Percentiles rank a stretch among this genome's conserved stretches.
Evolutionary conservation across 805 yeast genomes (phyloP).

Genomic region (Candida andamanensis): DNA sequence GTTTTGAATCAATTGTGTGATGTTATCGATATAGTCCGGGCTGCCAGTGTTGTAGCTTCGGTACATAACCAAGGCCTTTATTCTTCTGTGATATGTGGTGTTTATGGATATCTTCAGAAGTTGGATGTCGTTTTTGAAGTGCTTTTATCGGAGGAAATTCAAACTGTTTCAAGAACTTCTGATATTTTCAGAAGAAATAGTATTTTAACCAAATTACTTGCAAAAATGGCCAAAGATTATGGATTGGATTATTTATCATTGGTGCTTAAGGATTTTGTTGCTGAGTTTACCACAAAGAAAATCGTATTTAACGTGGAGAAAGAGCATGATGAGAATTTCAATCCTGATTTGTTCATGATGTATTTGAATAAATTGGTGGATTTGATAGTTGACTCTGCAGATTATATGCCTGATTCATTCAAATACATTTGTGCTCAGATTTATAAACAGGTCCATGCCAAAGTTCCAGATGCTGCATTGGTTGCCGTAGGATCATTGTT

Average conservation of each 20-base stretch:
- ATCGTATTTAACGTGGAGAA: constrained; percentile 66
- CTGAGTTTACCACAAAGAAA: constrained; percentile 43
- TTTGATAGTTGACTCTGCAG: constrained; percentile 50
- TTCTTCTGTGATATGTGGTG: constrained; percentile 57
- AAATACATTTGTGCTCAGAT: constrained; percentile 67
- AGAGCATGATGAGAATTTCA: constrained; percentile 16
- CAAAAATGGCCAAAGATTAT: constrained; percentile 63
- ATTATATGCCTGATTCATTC: constrained; percentile 64
- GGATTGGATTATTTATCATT: constrained; percentile 54
- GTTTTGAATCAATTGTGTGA: constrained; percentile 24
- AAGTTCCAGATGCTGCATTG: constrained; percentile 55
- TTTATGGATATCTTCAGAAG: constrained; percentile 39
- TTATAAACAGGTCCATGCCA: constrained; percentile 48
- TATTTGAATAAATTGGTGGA: constrained; percentile 56
- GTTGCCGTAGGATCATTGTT: constrained; percentile 83
- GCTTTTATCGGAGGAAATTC: constrained; percentile 59
- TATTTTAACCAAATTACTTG: constrained; percentile 72
- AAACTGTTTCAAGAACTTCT: constrained; percentile 53
- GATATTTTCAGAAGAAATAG: constrained; percentile 79
- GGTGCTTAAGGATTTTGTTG: constrained; percentile 53
- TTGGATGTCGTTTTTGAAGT: constrained; percentile 46
- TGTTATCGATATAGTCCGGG: constrained; percentile 41
- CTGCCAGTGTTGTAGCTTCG: constrained; percentile 60
- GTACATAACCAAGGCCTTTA: constrained; percentile 64
- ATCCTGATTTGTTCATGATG: constrained; percentile 44